Percentiles rank a stretch among this genome's conserved stretches.
Conservation (phyloP, 208 protist species). For the Entamoeba dispar region DNA sequence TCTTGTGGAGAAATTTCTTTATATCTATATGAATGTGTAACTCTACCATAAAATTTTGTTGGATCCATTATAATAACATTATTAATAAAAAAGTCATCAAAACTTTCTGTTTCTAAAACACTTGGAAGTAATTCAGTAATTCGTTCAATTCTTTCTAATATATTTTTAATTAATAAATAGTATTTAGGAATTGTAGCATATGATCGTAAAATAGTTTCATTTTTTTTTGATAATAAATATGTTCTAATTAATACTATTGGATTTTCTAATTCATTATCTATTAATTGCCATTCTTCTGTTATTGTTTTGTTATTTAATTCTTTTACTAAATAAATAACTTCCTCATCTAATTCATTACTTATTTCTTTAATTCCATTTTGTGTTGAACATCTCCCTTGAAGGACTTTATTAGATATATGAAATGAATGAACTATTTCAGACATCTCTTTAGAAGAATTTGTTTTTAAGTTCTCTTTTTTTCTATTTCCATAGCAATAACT, state of each 20-base stretch:
- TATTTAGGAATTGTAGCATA: background rate
- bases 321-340: background rate
- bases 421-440: background rate
- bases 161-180: background rate
- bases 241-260: background rate
- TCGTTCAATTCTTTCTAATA: background rate
- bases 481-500: no score
- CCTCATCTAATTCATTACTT: background rate
- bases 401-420: background rate
- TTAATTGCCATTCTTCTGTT: background rate
- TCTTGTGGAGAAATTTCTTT: background rate
- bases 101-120: background rate
- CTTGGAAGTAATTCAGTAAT: background rate
- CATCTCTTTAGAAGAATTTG: no score
- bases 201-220: background rate
- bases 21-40: background rate
- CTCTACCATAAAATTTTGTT: background rate
- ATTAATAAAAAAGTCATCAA: background rate
- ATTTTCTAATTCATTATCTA: background rate
- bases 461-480: no score
- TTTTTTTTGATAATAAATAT: background rate
- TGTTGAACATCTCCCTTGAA: background rate
- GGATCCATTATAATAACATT: background rate
- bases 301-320: background rate
- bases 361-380: background rate